Evolutionary conservation across 129 eudicot genomes (phyloP), one percentile per base, ranked within the genome.

Genomic region (Rutidosis leptorrhynchoides): DNA sequence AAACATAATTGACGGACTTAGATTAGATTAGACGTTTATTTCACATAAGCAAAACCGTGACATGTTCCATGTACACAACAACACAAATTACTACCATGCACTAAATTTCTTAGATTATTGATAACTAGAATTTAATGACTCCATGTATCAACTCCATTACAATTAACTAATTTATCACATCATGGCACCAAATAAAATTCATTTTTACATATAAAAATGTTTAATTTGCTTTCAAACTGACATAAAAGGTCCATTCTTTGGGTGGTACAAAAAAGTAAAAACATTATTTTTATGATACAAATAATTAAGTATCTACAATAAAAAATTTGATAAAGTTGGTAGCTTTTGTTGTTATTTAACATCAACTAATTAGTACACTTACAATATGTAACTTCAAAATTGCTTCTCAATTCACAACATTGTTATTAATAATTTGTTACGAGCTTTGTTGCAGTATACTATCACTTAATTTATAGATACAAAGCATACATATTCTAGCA

Each of bases 11-110:
- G 46, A 33, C 6, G 3, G 67, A 58, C 57, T 28, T 20, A 52
- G 15, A 80, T n/a, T n/a, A n/a, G n/a, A 48, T 59, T 37, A 85
- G 61, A 20, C 70, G 19, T 8, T 10, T 7, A 73, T 30, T 25
- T 7, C n/a, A 64, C 62, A 45, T 19, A 58, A 48, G 7, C 37
- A 54, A 22, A 11, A 40, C 46, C 5, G 16, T 11, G n/a, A 40
- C 1, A 40, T 12, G 46, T 40, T 40, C 1, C 16, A 40, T 40
- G 46, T 40, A 40, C 46, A 12, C 51, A 59, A 8, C n/a, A 35
- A 7, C 52, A 64, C 51, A 59, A 8, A 14, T 58, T 43, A 43
- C 57, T 43, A 56, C 17, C 24, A 55, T 46, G 58, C 63, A 23
- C 60, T 29, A 12, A 26, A 65, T 49, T 17, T 26, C 27, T 35